phyloP scores from a whole-genome alignment of 495 filamentous ascomycete species.

The Hypoxylon trugodes region DNA sequence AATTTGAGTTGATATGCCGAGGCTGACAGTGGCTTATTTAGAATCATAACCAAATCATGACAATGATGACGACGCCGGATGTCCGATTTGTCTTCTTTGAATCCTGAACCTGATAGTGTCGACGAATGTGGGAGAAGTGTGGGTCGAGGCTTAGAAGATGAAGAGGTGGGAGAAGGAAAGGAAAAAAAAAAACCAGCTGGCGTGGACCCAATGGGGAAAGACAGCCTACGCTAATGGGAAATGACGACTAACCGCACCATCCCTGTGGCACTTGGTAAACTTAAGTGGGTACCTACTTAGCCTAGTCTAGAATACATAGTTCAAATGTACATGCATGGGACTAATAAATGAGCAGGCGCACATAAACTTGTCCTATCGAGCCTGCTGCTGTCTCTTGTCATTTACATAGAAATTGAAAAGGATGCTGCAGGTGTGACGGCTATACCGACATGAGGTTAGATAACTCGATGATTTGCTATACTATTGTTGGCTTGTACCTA shows the following conservation, averaged over 20 bases:
- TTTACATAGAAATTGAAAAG: too few species aligned
- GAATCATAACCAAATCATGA: not conserved
- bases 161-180: too few species aligned
- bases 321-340: not conserved
- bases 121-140: not conserved
- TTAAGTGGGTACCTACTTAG: not conserved
- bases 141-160: slow-evolving; percentile 3
- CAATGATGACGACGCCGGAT: slow-evolving; percentile 3
- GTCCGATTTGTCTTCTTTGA: slow-evolving; percentile 6
- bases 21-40: too few species aligned
- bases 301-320: not conserved
- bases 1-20: too few species aligned
- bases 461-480: too few species aligned
- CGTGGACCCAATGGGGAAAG: not conserved
- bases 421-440: too few species aligned
- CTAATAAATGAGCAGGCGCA: too few species aligned
- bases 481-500: too few species aligned
- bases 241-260: not conserved
- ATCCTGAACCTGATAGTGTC: not conserved
- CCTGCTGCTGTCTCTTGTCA: not conserved
- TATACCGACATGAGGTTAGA: too few species aligned
- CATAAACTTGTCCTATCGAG: not conserved
- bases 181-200: slow-evolving; percentile 4
- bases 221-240: not conserved
- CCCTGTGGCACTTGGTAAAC: not conserved